phyloP scores from a whole-genome alignment of 1,284 basidiomycete genomes.

The Amylostereum areolatum region DNA sequence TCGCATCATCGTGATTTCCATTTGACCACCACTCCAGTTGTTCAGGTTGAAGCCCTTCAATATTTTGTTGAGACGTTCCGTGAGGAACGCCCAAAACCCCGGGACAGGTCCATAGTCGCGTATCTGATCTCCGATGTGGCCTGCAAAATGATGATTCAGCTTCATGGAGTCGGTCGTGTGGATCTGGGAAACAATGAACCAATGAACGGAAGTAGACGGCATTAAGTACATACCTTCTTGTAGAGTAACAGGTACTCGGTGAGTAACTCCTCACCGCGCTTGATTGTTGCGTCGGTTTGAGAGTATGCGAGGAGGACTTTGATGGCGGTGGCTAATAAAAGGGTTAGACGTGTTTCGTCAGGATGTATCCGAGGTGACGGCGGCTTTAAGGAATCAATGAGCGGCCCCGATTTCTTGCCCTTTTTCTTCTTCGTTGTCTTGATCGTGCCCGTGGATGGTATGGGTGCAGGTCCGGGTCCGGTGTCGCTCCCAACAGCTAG shows the following conservation, averaged over 20 bases:
- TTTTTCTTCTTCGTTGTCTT: too few species aligned
- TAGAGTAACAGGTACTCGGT: conserved; percentile 8
- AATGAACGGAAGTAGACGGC: neutral
- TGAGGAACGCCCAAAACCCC: conserved; percentile 13
- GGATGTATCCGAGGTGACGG: conserved; percentile 6
- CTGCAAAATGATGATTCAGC: conserved; percentile 12
- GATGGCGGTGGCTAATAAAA: conserved; percentile 10
- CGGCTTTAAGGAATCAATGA: too few species aligned
- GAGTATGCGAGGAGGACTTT: conserved; percentile 9
- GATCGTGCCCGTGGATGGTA: too few species aligned
- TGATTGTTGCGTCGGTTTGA: conserved; percentile 1
- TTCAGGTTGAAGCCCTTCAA: conserved; percentile 11
- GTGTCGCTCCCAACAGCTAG: too few species aligned
- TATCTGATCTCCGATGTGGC: conserved; percentile 11
- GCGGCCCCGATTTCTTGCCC: too few species aligned
- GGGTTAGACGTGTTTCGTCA: conserved; percentile 2
- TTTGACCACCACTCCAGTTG: conserved; percentile 10
- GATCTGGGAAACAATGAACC: too few species aligned
- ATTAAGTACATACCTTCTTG: conserved; percentile 8
- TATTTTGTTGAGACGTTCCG: conserved; percentile 13
- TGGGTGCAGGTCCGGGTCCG: too few species aligned
- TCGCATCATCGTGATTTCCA: too few species aligned
- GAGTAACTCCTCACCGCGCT: conserved; percentile 5
- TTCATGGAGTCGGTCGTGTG: too few species aligned
- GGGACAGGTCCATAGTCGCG: conserved; percentile 13